Evolutionary conservation across 148 eudicot species (phyloP), one percentile per base, ranked within the genome.

Genomic region (Cornus florida): DNA sequence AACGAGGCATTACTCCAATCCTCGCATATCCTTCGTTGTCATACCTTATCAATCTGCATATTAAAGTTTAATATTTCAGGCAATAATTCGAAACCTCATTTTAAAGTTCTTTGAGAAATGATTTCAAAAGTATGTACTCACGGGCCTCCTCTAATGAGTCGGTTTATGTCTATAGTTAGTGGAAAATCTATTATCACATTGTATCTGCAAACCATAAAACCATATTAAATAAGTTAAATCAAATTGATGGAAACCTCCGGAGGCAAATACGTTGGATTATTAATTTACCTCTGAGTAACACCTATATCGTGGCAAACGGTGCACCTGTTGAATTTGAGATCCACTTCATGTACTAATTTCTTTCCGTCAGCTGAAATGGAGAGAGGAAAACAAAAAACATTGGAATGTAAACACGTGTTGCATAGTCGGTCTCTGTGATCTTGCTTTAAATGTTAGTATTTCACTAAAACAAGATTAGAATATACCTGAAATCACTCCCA

Each of bases 301-400:
- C 90, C 87, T 28, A 85, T 78, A 66, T 87, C 90, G 77, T 87
- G 90, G 79, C 88, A 78, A 67, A 87, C 76, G 71, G 76, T 80
- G 67, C 84, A 73, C 64, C 90, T 73, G 10, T 73, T 41, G 68
- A 85, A 74, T 53, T 83, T 70, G 39, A 85, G 77, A 73, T 85
- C 90, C 10, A 83, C 90, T 74, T 74, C 85, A 62, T 87, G 90
- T 69, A 85, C 77, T 56, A 87, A 24, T 78, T 87, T 85, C 81
- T 32, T 81, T 10, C 86, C 88, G 48, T 85, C 84, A 78, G 81
- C 90, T 83, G 68, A 32, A 68, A 65, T 9, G 31, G 67, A 78
- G 56, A 35, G n/a, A 35, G 16, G n/a, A 62, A 13, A 62, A 20
- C 24, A 62, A n/a, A 13, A 17, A 4, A 62, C 66, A n/a, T n/a